Evolutionary conservation across 2,329 filamentous ascomycete genomes (phyloP).

Genomic region (Botrytis porri): DNA sequence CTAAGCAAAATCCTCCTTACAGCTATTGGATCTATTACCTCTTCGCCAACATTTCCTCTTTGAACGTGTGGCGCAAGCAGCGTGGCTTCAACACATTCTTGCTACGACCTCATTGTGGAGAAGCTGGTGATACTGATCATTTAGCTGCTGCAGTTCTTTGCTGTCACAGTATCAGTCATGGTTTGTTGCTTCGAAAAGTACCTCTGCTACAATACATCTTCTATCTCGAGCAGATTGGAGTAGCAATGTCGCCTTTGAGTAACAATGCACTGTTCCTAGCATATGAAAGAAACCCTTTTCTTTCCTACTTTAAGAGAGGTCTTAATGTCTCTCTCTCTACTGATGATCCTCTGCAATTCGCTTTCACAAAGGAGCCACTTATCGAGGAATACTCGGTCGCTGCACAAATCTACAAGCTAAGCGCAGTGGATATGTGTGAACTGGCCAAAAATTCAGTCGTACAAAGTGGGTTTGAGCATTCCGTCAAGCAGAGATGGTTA

Average conservation of each 20-base stretch:
- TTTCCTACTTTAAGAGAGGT: slow-evolving; percentile 91
- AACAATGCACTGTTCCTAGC: slow-evolving; percentile 97
- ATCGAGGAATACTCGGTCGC: slow-evolving; percentile 98
- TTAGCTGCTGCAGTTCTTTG: slow-evolving; percentile 86
- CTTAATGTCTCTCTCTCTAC: slow-evolving; percentile 95
- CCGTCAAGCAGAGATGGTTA: slow-evolving; percentile 88
- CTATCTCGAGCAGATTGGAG: slow-evolving; percentile 96
- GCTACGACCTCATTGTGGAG: slow-evolving; percentile 89
- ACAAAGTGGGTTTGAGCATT: slow-evolving; percentile 89
- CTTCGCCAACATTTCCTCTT: slow-evolving; percentile 87
- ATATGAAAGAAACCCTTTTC: slow-evolving; percentile 94
- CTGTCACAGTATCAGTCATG: slow-evolving; percentile 96
- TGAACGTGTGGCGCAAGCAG: slow-evolving; percentile 87
- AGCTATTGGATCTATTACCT: slow-evolving; percentile 99
- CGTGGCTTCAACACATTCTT: slow-evolving; percentile 96
- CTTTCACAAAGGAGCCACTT: slow-evolving; percentile 95
- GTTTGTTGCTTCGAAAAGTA: slow-evolving; percentile 87
- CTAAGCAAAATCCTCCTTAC: slow-evolving; percentile 94
- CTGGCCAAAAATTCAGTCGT: slow-evolving; percentile 92
- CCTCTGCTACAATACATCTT: slow-evolving; percentile 95
- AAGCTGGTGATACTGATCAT: slow-evolving; percentile 96
- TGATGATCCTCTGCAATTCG: slow-evolving; percentile 95
- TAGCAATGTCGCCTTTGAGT: slow-evolving; percentile 98
- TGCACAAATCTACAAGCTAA: slow-evolving; percentile 97
- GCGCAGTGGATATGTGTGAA: slow-evolving; percentile 97